Base-by-base conservation (phyloP, 2,329 filamentous ascomycete species). In the Cladosporium sphaerospermum region DNA sequence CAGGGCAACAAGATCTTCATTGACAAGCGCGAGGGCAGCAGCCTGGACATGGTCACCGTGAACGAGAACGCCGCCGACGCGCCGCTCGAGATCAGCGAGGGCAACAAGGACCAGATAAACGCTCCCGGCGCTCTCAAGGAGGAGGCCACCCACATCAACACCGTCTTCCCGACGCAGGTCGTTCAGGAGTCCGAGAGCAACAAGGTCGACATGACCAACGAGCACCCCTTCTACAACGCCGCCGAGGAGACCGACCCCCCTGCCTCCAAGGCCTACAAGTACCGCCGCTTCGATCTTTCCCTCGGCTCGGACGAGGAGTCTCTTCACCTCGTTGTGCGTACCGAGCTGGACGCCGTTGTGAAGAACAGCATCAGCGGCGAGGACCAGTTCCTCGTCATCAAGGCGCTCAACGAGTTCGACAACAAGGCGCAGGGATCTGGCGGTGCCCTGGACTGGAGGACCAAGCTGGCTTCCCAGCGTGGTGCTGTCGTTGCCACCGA, bases 91-190 rank as follows among this genome's bases (percentile, higher is more conserved):
- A 83, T 87, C 28, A 85, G 89, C 54, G 92, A 97, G 67, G 89
- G 89, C 65, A 90, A 89, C 78, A 95, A 96, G 76, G 93, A 99
- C 69, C 78, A 81, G 60, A 86, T 99, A 75, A 99, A 99, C 82
- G 90, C 90, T 67, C 93, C 93, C n/a, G 76, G 78, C 52, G 89
- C 91, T 51, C 84, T 99, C 54, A 92, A 95, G 67, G 86, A 96
- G 72, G 93, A 99, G 76, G 93, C 93, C 52, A 99, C 93, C 49
- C 95, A 96, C 78, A 99, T 99, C 82, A 99, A 99, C 83, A 93
- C 97, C 81, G 95, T 97, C 79, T 99, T 99, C 73, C 88, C 89
- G 63, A 89, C 95, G 73, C 93, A 99, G 78, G 89, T 95, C 48
- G 91, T 99, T 61, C 73, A 83, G 64, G 93, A 99, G 78, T 28